Evolutionary conservation across 2,329 filamentous ascomycete genomes (phyloP).

Genomic region (Aspergillus jensenii): DNA sequence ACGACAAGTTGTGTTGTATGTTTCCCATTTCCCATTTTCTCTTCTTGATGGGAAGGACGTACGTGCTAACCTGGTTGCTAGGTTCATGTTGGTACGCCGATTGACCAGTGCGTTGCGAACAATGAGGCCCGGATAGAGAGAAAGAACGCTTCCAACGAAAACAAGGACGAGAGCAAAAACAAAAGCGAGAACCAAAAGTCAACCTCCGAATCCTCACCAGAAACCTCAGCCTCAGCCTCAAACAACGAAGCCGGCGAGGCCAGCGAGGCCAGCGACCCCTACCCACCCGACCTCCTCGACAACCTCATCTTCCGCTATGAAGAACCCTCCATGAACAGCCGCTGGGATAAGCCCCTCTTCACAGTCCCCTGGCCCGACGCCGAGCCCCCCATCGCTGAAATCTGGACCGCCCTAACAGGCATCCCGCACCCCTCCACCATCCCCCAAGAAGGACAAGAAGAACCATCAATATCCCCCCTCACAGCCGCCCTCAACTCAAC

Average conservation of each 20-base stretch:
- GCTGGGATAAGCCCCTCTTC: slow-evolving; percentile 67
- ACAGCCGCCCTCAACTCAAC: slow-evolving; percentile 20
- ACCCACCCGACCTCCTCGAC: slow-evolving; percentile 58
- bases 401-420: slow-evolving; percentile 58
- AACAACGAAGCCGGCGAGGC: slow-evolving; percentile 13
- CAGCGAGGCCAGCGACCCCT: slow-evolving; percentile 41
- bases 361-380: slow-evolving; percentile 59
- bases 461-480: slow-evolving; percentile 13
- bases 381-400: slow-evolving; percentile 56
- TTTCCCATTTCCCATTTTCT: slow-evolving; percentile 2
- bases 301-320: slow-evolving; percentile 67
- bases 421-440: slow-evolving; percentile 28
- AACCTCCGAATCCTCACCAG: neutral
- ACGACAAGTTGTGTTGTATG: slow-evolving; percentile 63
- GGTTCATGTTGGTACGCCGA: slow-evolving; percentile 59
- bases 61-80: slow-evolving; percentile 21
- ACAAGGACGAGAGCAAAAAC: neutral
- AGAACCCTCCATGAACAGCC: slow-evolving; percentile 64
- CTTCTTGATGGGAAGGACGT: neutral
- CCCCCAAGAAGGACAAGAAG: slow-evolving; percentile 4
- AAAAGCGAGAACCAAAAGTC: neutral
- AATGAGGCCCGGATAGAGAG: slow-evolving; percentile 45
- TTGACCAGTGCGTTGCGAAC: slow-evolving; percentile 55
- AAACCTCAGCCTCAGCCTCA: neutral
- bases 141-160: slow-evolving; percentile 8